Percentiles rank a stretch among this genome's conserved stretches.
Conservation (phyloP, 2,329 filamentous ascomycete genomes). For the Diaporthe capsici region DNA sequence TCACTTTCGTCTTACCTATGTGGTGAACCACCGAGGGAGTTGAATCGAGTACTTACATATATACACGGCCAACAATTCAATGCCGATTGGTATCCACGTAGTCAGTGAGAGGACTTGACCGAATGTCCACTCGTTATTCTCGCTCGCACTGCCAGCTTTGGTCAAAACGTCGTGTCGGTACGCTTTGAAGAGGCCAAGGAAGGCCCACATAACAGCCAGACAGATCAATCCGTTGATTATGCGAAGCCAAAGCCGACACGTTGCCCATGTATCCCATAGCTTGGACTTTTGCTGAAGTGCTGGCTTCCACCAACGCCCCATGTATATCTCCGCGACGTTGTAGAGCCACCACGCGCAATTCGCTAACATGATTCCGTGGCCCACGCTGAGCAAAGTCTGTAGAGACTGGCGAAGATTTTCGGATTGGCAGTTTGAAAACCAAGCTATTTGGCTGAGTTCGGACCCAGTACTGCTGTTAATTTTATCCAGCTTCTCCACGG, state of each 20-base stretch:
- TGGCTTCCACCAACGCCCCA: not conserved
- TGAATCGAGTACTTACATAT: not conserved
- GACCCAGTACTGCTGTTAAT: not conserved
- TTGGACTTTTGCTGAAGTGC: not conserved
- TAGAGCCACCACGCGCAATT: not conserved
- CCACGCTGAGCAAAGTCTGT: not conserved
- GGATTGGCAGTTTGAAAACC: not conserved
- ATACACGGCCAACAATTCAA: conserved; percentile 1
- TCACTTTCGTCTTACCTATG: not conserved
- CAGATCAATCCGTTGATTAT: not conserved
- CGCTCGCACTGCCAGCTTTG: not conserved
- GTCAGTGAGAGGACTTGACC: not conserved
- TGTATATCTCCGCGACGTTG: not conserved
- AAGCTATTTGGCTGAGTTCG: not conserved
- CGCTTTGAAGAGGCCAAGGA: not conserved
- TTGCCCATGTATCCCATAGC: not conserved
- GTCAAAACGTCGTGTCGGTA: not conserved
- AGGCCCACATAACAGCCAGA: not conserved
- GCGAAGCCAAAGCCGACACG: not conserved
- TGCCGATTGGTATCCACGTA: conserved; percentile 1
- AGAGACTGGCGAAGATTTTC: not conserved
- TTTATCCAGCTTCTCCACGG: not conserved
- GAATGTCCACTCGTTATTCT: conserved; percentile 1
- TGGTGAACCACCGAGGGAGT: not conserved
- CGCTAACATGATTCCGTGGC: not conserved